Evolutionary conservation across 2,329 filamentous ascomycete species (phyloP).

Genomic region (Diaporthe caulivora): DNA sequence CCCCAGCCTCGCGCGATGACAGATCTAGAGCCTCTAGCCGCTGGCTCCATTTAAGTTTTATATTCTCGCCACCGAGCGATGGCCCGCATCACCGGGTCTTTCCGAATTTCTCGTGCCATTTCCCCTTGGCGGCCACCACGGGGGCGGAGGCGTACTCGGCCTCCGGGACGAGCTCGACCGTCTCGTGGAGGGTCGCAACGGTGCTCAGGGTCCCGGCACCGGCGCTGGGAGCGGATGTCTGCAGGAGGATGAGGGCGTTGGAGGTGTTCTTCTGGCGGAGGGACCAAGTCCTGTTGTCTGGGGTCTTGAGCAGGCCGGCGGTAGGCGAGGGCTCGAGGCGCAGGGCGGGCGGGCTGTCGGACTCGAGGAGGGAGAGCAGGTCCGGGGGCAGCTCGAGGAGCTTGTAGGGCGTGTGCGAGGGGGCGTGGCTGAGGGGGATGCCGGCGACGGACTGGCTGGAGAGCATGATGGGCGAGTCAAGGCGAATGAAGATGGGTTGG

Average conservation of each 20-base stretch:
- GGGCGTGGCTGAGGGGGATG: conserved; percentile 64
- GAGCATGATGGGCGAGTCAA: conserved; percentile 47
- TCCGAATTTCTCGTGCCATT: conserved; percentile 73
- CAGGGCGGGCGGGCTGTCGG: conserved; percentile 62
- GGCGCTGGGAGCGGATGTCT: conserved; percentile 37
- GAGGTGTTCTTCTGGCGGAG: conserved; percentile 77
- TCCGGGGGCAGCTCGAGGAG: conserved; percentile 73
- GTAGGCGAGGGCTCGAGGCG: conserved; percentile 62
- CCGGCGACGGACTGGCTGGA: conserved; percentile 59
- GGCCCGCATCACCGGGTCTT: conserved; percentile 52
- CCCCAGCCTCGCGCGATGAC: neutral
- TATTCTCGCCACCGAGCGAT: neutral
- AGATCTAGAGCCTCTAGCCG: neutral
- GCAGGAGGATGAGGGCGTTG: conserved; percentile 72
- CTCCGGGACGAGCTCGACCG: conserved; percentile 68
- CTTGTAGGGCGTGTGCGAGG: conserved; percentile 65
- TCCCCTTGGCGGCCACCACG: conserved; percentile 56
- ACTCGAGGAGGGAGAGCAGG: conserved; percentile 67
- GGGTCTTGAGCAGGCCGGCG: conserved; percentile 66
- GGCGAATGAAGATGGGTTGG: neutral
- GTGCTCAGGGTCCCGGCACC: conserved; percentile 53
- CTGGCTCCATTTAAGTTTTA: neutral
- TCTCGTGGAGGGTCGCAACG: conserved; percentile 71
- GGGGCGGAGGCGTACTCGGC: conserved; percentile 44
- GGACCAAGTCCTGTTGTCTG: conserved; percentile 63